These are phyloP conservation scores for Moesziomyces sp. DNA, from an alignment of 1,284 basidiomycete genomes.

Conservation along the genomic window DNA sequence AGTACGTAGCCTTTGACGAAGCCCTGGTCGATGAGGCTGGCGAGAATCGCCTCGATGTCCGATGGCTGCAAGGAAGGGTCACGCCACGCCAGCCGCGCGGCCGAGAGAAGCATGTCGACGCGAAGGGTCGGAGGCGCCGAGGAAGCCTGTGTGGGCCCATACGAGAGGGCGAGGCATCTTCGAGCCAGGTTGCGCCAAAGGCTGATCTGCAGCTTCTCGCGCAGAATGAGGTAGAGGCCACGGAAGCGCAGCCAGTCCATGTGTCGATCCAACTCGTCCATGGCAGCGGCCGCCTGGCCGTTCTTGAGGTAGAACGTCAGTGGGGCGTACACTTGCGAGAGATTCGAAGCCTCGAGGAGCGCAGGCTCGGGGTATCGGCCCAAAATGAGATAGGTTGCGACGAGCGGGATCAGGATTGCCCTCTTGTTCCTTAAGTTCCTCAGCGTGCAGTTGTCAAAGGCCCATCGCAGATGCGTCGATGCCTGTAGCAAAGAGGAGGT, in stretches of 20 bases:
- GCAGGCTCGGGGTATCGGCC: conserved; percentile 65
- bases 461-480: conserved; percentile 66
- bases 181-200: conserved; percentile 69
- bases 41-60: conserved; percentile 68
- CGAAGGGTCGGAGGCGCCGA: conserved; percentile 65
- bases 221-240: conserved; percentile 68
- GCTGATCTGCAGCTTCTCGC: conserved; percentile 68
- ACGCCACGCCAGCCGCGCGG: conserved; percentile 66
- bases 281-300: conserved; percentile 62
- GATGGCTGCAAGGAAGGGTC: conserved; percentile 63
- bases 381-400: conserved; percentile 67
- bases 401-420: conserved; percentile 67
- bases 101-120: conserved; percentile 55
- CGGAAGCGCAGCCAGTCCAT: conserved; percentile 65
- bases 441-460: conserved; percentile 66
- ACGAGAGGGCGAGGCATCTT: conserved; percentile 39
- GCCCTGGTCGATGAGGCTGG: conserved; percentile 69
- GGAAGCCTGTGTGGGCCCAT: conserved; percentile 14
- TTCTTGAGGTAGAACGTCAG: conserved; percentile 54
- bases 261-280: conserved; percentile 60
- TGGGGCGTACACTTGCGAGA: conserved; percentile 51
- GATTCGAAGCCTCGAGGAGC: conserved; percentile 61
- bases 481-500: conserved; percentile 41
- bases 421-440: conserved; percentile 60
- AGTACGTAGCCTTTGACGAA: conserved; percentile 69